phyloP scores from a whole-genome alignment of 2,329 filamentous ascomycete species.

The Bipolaris victoriae region DNA sequence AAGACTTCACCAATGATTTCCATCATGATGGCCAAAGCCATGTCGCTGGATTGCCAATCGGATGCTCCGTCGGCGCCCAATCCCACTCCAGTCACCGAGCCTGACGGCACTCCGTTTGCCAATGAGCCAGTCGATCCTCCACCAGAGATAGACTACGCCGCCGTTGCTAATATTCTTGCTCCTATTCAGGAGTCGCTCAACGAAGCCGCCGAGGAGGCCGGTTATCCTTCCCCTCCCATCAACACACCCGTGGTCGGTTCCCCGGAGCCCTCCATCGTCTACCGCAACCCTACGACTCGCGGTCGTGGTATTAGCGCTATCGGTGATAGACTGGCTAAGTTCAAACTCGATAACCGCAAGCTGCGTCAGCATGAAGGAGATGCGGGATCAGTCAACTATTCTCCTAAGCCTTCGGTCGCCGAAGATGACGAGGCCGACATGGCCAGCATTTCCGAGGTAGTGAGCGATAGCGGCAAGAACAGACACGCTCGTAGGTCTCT shows the following conservation, averaged over 20 bases:
- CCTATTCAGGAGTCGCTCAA: constrained; percentile 42
- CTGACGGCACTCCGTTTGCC: constrained; percentile 16
- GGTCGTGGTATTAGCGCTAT: constrained; percentile 72
- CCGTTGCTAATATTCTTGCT: constrained; percentile 35
- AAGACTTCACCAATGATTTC: constrained; percentile 7
- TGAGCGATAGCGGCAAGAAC: constrained; percentile 24
- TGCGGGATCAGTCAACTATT: constrained; percentile 27
- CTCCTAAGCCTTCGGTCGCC: constrained; percentile 23
- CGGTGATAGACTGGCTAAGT: constrained; percentile 84
- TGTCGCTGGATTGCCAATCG: constrained; percentile 30
- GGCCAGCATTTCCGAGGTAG: constrained; percentile 23
- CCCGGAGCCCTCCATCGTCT: constrained; percentile 34
- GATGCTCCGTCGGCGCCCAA: constrained; percentile 31
- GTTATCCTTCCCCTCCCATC: constrained; percentile 39
- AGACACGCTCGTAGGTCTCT: constrained; percentile 21
- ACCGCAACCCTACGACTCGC: constrained; percentile 20
- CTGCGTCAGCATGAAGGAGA: constrained; percentile 21
- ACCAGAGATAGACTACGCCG: constrained; percentile 32
- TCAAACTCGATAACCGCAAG: constrained; percentile 46
- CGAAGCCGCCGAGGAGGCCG: constrained; percentile 38
- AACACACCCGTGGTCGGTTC: constrained; percentile 39
- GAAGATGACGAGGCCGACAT: constrained; percentile 29
- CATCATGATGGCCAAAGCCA: constrained; percentile 22
- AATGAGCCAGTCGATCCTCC: constrained; percentile 19
- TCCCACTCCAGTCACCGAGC: constrained; percentile 35